Evolutionary conservation across 2,329 filamentous ascomycete genomes (phyloP).

Genomic region (Penicillium sp.): DNA sequence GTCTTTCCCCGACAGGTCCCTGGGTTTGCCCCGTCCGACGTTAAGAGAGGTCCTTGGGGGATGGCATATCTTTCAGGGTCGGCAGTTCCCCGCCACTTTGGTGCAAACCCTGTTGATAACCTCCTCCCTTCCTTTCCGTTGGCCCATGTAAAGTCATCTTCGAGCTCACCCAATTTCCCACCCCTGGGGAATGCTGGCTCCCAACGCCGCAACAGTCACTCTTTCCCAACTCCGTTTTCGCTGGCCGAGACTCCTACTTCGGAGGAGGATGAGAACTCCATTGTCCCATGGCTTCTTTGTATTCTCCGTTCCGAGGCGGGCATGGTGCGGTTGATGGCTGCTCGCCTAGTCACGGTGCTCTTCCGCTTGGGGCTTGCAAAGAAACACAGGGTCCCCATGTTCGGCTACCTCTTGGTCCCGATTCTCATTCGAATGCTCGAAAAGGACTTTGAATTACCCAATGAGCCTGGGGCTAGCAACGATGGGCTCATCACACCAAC

Average conservation of each 20-base stretch:
- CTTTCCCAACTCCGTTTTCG: slow-evolving; percentile 36
- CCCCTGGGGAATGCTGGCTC: slow-evolving; percentile 48
- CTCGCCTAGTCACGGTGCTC: slow-evolving; percentile 65
- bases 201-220: slow-evolving; percentile 37
- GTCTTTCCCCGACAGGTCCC: slow-evolving; percentile 60
- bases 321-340: slow-evolving; percentile 64
- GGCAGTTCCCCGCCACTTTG: slow-evolving; percentile 46
- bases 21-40: slow-evolving; percentile 52
- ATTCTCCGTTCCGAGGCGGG: slow-evolving; percentile 58
- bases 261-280: slow-evolving; percentile 65
- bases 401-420: slow-evolving; percentile 68
- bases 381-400: slow-evolving; percentile 60
- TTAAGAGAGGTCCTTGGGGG: slow-evolving; percentile 52
- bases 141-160: slow-evolving; percentile 30
- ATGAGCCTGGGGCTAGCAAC: slow-evolving; percentile 41
- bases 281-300: slow-evolving; percentile 71
- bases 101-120: slow-evolving; percentile 61
- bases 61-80: slow-evolving; percentile 55
- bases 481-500: slow-evolving; percentile 42
- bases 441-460: slow-evolving; percentile 46
- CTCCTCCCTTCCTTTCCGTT: slow-evolving; percentile 56
- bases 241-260: slow-evolving; percentile 40
- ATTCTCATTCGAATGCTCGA: slow-evolving; percentile 66
- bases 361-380: slow-evolving; percentile 66
- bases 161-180: slow-evolving; percentile 50